These are phyloP conservation scores for Zostera marina DNA, from an alignment of 116 monocot genomes.

Conservation along the genomic window DNA sequence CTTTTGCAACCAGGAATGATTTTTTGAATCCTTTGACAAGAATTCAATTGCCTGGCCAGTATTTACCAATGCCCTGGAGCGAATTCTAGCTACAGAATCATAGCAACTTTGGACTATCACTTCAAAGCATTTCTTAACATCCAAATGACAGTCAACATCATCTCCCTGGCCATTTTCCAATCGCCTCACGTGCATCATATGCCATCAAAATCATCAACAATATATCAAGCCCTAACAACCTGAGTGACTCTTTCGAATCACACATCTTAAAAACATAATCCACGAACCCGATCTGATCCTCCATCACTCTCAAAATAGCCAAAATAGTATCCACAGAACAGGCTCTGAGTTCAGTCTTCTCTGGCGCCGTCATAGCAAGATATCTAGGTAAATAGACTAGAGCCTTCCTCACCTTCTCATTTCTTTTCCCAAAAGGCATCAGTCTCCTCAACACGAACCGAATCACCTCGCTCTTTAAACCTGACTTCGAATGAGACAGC, in stretches of 20 bases:
- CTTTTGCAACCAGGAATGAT: conserved; percentile 14
- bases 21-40: conserved; percentile 25
- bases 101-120: conserved; percentile 47
- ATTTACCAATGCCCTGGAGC: conserved; percentile 73
- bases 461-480: conserved; percentile 15
- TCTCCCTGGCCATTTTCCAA: not conserved
- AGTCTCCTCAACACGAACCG: conserved; percentile 34
- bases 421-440: conserved; percentile 31
- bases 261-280: conserved; percentile 53
- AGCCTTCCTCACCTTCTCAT: conserved; percentile 37
- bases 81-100: conserved; percentile 38
- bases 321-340: conserved; percentile 54
- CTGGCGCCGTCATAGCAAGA: conserved; percentile 50
- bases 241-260: conserved; percentile 45
- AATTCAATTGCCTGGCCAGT: conserved; percentile 34
- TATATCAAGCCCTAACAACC: conserved; percentile 70
- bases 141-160: conserved; percentile 16
- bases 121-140: conserved; percentile 29
- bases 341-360: conserved; percentile 68
- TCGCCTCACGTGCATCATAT: conserved; percentile 18
- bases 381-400: conserved; percentile 63
- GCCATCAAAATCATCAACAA: conserved; percentile 37
- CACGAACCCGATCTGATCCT: conserved; percentile 36
- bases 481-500: conserved; percentile 38
- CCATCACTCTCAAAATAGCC: conserved; percentile 50